Evolutionary conservation across 441 rosid genomes (phyloP), one percentile per base, ranked within the genome.

Genomic region (Eutrema salsugineum): DNA sequence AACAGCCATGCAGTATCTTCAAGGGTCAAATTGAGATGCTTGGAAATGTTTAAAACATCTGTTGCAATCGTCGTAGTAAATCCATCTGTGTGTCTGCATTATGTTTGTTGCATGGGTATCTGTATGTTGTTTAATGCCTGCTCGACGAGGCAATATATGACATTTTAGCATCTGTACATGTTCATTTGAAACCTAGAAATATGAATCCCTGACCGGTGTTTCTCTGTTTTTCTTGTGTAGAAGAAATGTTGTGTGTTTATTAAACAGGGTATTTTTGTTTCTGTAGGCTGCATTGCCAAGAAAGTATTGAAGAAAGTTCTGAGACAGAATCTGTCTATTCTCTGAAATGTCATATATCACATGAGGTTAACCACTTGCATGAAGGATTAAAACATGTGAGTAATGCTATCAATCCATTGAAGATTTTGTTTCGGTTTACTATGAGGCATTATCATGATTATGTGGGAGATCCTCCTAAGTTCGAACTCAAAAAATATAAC

Each of bases 361-460:
- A 92, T 0, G 97, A 92, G 53, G 94, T 94, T 81, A 94, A 94
- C 82, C 98, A 94, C 82, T 78, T 92, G 86, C 98, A 88, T 71
- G 98, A 89, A 85, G 97, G 98, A 78, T 61, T 92, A 74, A 94
- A 86, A 77, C 98, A 90, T 87, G 98, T 86, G 70, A 88, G 97
- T 78, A 42, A 54, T 51, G 20, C 42, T 19, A 30, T 43, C 28
- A 53, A 30, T 44, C 4, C 27, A 16, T 0, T 24, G 9, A 30
- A 49, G 16, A 39, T 12, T 66, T 50, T 40, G 44, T 66, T 50
- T 66, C 43, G 2, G n/a, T 36, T n/a, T 59, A 11, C 38, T 6
- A 8, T 32, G 16, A 35, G 15, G 27, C 38, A 47, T 0, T 42
- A 10, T 12, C 9, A 49, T 47, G 32, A 33, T 27, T 24, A n/a